These are phyloP conservation scores for Pichia sp. DNA, from an alignment of 1,139 yeast species.

Conservation along the genomic window DNA sequence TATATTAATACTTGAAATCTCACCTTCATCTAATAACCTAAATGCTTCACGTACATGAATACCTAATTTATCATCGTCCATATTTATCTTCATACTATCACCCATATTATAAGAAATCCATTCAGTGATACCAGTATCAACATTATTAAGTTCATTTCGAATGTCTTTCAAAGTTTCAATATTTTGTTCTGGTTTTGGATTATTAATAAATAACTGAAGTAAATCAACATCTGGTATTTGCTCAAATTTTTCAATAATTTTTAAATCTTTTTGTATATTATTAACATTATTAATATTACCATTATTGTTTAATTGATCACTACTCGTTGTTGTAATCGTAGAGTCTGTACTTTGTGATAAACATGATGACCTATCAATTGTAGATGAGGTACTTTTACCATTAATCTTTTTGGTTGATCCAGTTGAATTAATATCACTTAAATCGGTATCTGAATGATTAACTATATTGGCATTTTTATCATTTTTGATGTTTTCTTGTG, in stretches of 20 bases:
- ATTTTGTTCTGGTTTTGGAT: conserved; percentile 1
- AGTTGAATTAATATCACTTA: background rate
- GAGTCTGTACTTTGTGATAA: conserved; percentile 1
- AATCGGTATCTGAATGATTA: too few relatives aligned
- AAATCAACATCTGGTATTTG: conserved; percentile 10
- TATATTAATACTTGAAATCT: conserved; percentile 2
- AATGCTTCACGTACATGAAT: conserved; percentile 9
- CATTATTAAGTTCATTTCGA: conserved; percentile 4
- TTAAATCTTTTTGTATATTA: background rate
- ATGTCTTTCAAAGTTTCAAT: conserved; percentile 3
- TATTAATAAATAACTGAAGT: conserved; percentile 5
- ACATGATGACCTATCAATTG: background rate
- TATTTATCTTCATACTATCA: conserved; percentile 6
- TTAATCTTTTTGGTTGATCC: background rate
- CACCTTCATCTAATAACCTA: conserved; percentile 3
- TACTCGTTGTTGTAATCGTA: background rate
- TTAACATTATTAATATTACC: background rate
- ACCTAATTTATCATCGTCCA: conserved; percentile 12
- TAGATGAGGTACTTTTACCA: background rate
- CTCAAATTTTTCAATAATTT: background rate
- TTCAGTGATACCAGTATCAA: conserved; percentile 9
- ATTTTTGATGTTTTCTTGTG: too few relatives aligned
- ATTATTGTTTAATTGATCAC: background rate
- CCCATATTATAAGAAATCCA: conserved; percentile 14
- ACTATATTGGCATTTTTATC: too few relatives aligned